A percentile compares a stretch with the other conserved stretches of the same genome.
These are phyloP conservation scores for Erodium moschatum DNA, from an alignment of 441 rosid genomes.

Conservation along the genomic window DNA sequence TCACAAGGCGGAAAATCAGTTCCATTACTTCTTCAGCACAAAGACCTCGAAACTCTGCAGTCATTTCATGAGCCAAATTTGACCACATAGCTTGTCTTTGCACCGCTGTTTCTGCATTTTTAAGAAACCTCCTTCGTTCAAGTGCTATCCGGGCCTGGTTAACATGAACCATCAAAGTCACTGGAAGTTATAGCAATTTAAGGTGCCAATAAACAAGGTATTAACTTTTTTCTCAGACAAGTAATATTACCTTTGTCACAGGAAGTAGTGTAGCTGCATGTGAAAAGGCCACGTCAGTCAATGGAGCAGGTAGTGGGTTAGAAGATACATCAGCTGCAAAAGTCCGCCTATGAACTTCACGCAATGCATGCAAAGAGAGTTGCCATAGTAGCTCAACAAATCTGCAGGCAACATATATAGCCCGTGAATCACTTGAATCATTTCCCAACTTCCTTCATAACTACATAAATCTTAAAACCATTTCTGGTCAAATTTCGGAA, in stretches of 20 bases:
- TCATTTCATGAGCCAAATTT: constrained; percentile 98
- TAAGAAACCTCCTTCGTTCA: constrained; percentile 82
- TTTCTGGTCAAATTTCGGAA: neutral
- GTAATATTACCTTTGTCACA: constrained; percentile 64
- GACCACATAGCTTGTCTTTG: constrained; percentile 99
- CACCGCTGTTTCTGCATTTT: constrained; percentile 91
- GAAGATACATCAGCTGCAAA: constrained; percentile 81
- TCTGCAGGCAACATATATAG: constrained; percentile 41
- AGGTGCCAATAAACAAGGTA: neutral
- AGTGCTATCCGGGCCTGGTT: constrained; percentile 91
- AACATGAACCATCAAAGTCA: constrained; percentile 20
- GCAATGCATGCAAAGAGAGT: constrained; percentile 91
- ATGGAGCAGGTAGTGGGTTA: constrained; percentile 81
- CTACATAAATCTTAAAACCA: neutral
- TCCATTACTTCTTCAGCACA: constrained; percentile 93
- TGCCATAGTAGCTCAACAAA: constrained; percentile 98
- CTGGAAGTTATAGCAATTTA: constrained; percentile 6
- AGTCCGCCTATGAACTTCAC: constrained; percentile 93
- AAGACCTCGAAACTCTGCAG: constrained; percentile 98
- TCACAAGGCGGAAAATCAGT: constrained; percentile 10
- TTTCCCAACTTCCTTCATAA: neutral
- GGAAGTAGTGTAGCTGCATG: constrained; percentile 98
- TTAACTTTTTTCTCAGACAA: neutral
- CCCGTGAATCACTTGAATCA: neutral
- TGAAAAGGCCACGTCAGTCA: constrained; percentile 94